Percentiles rank a stretch among this genome's conserved stretches.
These are phyloP conservation scores for Candida fluviatilis DNA, from an alignment of 805 yeast genomes.

Conservation along the genomic window DNA sequence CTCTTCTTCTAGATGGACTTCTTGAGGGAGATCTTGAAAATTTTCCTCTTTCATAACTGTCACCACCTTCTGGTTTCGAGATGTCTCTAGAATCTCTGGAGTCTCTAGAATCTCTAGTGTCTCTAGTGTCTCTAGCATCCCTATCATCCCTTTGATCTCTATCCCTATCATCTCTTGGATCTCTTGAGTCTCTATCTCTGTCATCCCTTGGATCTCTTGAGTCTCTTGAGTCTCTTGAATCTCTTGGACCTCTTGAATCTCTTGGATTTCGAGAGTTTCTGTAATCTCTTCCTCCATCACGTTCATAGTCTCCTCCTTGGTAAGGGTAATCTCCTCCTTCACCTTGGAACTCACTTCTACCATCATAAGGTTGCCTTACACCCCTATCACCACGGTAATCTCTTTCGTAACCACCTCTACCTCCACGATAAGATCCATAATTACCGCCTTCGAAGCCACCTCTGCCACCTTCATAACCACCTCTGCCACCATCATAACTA, in stretches of 20 bases:
- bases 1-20: constrained; percentile 34
- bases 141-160: constrained; percentile 6
- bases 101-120: neutral
- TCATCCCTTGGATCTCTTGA: constrained; percentile 2
- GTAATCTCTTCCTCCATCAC: constrained; percentile 8
- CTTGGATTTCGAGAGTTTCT: constrained; percentile 9
- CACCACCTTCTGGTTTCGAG: constrained; percentile 7
- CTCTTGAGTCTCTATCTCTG: constrained; percentile 2
- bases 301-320: constrained; percentile 16
- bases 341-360: constrained; percentile 6
- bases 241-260: constrained; percentile 6
- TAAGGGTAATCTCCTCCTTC: constrained; percentile 9
- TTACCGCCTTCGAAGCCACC: constrained; percentile 16
- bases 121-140: neutral
- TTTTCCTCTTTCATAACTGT: constrained; percentile 6
- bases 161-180: constrained; percentile 7
- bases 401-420: constrained; percentile 11
- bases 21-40: constrained; percentile 16
- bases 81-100: constrained; percentile 2
- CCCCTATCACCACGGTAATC: too few species aligned
- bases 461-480: constrained; percentile 15
- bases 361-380: constrained; percentile 1
- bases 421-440: constrained; percentile 7
- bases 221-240: constrained; percentile 3
- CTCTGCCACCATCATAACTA: constrained; percentile 10